A percentile compares a stretch with the other conserved stretches of the same genome.
Evolutionary conservation across 495 filamentous ascomycete genomes (phyloP).

Genomic region (Pyrenula massariospora): DNA sequence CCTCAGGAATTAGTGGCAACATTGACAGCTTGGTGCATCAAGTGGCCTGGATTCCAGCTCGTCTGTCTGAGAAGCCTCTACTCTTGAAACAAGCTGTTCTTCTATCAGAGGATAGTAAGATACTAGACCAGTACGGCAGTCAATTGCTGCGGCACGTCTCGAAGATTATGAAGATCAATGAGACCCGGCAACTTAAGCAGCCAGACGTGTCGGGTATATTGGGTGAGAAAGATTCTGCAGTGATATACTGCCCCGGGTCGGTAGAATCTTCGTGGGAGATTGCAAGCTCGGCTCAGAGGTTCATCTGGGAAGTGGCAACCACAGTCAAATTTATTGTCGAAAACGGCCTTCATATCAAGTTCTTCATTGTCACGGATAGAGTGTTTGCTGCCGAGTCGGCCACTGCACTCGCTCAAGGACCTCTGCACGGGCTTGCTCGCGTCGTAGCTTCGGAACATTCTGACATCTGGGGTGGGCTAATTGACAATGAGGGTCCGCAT

Average conservation of each 20-base stretch:
- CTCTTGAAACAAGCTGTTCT: conserved; percentile 12
- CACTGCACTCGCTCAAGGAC: conserved; percentile 20
- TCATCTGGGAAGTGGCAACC: conserved; percentile 13
- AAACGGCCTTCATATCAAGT: conserved; percentile 4
- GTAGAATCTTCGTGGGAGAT: conserved; percentile 5
- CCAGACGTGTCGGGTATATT: not conserved
- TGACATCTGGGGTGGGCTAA: conserved; percentile 23
- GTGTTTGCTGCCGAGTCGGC: conserved; percentile 6
- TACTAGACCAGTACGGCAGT: conserved; percentile 5
- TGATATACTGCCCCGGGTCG: conserved; percentile 13
- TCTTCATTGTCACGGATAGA: conserved; percentile 15
- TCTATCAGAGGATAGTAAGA: conserved; percentile 6
- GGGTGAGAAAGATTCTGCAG: conserved; percentile 6
- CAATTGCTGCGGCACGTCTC: not conserved
- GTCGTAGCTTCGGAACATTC: conserved; percentile 27
- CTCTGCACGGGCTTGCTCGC: conserved; percentile 22
- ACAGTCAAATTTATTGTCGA: conserved; percentile 14
- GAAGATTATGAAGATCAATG: not conserved
- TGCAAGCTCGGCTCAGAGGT: conserved; percentile 1
- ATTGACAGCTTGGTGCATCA: conserved; percentile 22
- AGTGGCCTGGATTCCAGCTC: conserved; percentile 22
- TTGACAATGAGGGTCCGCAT: conserved; percentile 13
- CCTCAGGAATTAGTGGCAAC: conserved; percentile 12
- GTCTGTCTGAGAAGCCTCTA: conserved; percentile 11
- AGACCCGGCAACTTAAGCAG: not conserved